These are phyloP conservation scores for Fusarium lateritium DNA, from an alignment of 2,329 filamentous ascomycete species.

Conservation along the genomic window DNA sequence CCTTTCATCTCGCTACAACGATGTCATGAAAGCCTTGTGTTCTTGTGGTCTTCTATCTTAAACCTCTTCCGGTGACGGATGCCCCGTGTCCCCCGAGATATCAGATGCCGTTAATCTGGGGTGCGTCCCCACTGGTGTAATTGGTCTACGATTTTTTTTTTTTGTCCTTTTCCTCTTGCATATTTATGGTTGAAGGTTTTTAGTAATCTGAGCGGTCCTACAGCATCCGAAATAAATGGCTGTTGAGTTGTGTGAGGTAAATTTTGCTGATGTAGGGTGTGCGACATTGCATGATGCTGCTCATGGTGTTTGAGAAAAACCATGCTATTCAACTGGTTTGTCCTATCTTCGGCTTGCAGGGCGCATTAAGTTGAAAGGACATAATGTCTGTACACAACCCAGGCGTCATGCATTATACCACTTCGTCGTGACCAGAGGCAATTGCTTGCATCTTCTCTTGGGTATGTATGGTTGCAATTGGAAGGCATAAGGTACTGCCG, in stretches of 20 bases:
- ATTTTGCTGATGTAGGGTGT: not conserved
- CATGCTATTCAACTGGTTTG: too few species aligned
- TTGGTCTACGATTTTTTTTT: conserved; percentile 4
- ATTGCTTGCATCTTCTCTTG: not conserved
- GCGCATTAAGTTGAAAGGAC: too few species aligned
- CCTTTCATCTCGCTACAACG: not conserved
- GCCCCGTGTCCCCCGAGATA: conserved; percentile 33
- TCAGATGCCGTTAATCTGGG: conserved; percentile 44
- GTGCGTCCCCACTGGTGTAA: conserved; percentile 40
- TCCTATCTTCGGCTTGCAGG: too few species aligned
- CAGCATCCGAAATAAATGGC: not conserved
- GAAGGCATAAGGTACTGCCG: too few species aligned
- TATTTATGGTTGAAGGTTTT: not conserved
- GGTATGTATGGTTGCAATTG: too few species aligned
- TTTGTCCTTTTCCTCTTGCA: not conserved
- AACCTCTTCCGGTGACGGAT: conserved; percentile 17
- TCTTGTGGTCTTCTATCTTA: conserved; percentile 8
- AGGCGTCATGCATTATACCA: not conserved
- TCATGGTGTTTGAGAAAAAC: too few species aligned
- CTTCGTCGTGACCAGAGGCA: not conserved
- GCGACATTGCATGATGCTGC: too few species aligned
- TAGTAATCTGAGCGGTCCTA: not conserved
- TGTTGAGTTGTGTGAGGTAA: not conserved
- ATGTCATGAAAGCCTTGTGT: not conserved
- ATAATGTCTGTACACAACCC: not conserved